Base-by-base conservation (phyloP, 2,329 filamentous ascomycete species). In the Stachybotrys elegans region DNA sequence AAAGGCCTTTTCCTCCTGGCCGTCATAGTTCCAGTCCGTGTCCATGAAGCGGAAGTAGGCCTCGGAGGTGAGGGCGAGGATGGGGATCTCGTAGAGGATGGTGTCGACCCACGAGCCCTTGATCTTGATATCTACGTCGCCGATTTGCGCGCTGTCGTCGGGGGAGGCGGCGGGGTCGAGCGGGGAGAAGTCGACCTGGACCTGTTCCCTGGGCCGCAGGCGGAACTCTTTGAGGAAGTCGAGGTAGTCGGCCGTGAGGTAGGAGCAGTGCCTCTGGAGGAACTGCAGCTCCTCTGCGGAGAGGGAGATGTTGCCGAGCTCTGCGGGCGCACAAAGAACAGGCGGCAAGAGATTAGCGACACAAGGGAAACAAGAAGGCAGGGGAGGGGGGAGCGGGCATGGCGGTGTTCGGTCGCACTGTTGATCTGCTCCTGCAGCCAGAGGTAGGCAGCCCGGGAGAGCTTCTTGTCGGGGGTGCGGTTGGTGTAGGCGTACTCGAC, bases 31-130 rank as follows among this genome's bases (percentile, higher is more conserved):
- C 93, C 93, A 98, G 62, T 96, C 91, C 42, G 70, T 88, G 60
- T 98, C 90, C 72, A 90, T 88, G 67, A 95, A 97, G 60, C 88
- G 90, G 76, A 98, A 98, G 70, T 96, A 98, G 40, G 93, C 89
- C 65, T 98, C 92, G 39, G 90, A 96, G 2, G 92, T 88, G 51
- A 98, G 68, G 3, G 94, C 90, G 17, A 98, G 76, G 19, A 98
- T 76, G 0, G 93, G 93, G 46, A 98, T 96, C 69, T 98, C 93
- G 69, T 98, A 98, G 20, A 98, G 79, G 46, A 98, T 98, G 0
- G 93, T 97, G 54, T 96, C 90, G 8, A 89, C 79, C 93, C 93
- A 98, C 43, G 83, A 73, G 9, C 93, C 93, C 54, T 83, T 82
- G 50, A 94, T 84, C 32, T 81, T 71, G 51, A 97, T 82, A 53